Evolutionary conservation across 768 basidiomycete genomes (phyloP).

Genomic region (Trametes coccinea): DNA sequence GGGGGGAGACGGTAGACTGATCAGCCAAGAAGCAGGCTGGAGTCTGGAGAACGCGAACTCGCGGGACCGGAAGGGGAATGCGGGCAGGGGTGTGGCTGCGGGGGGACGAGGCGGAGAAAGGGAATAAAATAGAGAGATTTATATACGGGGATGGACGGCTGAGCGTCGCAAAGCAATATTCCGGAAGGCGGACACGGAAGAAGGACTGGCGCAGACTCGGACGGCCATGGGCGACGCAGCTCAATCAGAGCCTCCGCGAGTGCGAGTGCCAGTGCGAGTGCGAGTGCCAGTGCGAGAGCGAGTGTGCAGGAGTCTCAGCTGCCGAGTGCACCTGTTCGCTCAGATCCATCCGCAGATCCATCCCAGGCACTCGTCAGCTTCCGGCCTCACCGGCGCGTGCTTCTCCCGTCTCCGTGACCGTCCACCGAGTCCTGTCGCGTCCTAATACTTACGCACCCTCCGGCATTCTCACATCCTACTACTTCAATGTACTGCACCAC

Average conservation of each 20-base stretch:
- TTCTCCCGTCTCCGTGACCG: conserved; percentile 17
- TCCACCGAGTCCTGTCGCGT: background rate
- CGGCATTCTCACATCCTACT: background rate
- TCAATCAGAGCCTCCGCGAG: too few relatives aligned
- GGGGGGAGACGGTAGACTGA: background rate
- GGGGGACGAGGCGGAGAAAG: background rate
- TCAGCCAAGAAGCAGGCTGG: conserved; percentile 12
- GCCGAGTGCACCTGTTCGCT: background rate
- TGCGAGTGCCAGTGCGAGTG: too few relatives aligned
- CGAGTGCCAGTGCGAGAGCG: too few relatives aligned
- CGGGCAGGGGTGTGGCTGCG: background rate
- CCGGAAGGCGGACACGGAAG: background rate
- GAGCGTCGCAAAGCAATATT: background rate
- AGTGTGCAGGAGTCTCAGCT: too few relatives aligned
- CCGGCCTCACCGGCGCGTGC: conserved; percentile 26
- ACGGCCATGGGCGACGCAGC: too few relatives aligned
- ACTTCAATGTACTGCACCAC: background rate
- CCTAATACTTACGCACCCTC: too few relatives aligned
- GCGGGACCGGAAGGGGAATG: background rate
- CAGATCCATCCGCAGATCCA: conserved; percentile 7
- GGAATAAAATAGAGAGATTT: conserved; percentile 4
- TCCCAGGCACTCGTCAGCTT: conserved; percentile 18
- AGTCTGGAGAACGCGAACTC: background rate
- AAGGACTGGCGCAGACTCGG: background rate
- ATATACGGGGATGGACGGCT: background rate